Base-by-base conservation (phyloP, 495 filamentous ascomycete genomes). In the Melanomma pulvis-pyrius region DNA sequence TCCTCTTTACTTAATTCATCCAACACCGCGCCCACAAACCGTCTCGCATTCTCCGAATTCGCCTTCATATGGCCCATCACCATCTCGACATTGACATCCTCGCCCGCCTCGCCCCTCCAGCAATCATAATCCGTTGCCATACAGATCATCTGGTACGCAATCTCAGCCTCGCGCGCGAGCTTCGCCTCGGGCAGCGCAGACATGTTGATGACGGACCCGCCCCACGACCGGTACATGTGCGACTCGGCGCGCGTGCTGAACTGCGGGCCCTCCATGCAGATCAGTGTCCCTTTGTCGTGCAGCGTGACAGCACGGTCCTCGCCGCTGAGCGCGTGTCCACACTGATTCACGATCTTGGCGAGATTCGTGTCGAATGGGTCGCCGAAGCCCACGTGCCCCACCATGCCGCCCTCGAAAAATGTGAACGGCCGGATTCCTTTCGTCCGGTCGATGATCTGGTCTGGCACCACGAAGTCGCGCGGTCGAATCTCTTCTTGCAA, bases 81-180 rank as follows among this genome's bases (percentile, higher is more conserved):
- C 89, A 97, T 97, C 74, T 91, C 91, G 8, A 99, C 94, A 64
- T 90, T 92, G 34, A 99, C 94, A 46, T 80, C 79, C 60, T 85
- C 86, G 1, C 57, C 53, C 8, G 21, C 57, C 44, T 81, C 81
- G 59, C 78, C 77, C 74, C 90, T 90, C 94, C 94, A 98, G 84
- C 93, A 96, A 78, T 99, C 96, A 73, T 99, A 99, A 79, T 99
- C 94, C 24, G 94, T 99, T 28, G 90, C 88, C 96, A 99, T 99
- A 82, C 93, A 97, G 70, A 99, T 93, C 86, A 97, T 93, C 80
- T 93, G 91, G 74, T 97, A 97, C 17, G 89, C 90, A 68, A 99
- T 88, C 80, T 99, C 96, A 4, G 96, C 96, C 81, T 99, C 94
- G 32, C 90, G 84, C 28, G 94, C 94, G 13, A 99, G 86, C 81